Conservation (phyloP, 768 basidiomycete species). For the Chalciporus chontae region DNA sequence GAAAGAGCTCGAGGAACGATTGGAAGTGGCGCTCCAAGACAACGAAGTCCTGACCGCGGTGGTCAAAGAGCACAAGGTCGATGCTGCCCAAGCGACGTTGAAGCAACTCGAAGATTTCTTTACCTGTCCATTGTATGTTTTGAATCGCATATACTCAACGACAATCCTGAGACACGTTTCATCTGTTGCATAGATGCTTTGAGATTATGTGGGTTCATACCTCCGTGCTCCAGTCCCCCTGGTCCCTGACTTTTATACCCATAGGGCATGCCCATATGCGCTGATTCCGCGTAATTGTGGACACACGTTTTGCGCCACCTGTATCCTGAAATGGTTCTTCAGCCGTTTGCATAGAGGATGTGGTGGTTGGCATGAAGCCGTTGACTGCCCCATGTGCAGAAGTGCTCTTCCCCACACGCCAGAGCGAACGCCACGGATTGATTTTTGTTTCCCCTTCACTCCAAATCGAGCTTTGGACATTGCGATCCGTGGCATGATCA, state of each 20-base stretch:
- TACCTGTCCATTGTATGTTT: constrained; percentile 57
- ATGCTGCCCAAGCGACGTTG: constrained; percentile 34
- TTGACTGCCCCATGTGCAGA: constrained; percentile 68
- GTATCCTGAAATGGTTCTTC: constrained; percentile 68
- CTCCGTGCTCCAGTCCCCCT: constrained; percentile 2
- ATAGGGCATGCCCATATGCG: constrained; percentile 52
- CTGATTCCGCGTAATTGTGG: constrained; percentile 56
- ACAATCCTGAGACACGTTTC: constrained; percentile 10
- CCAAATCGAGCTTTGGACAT: constrained; percentile 57
- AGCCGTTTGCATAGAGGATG: constrained; percentile 60
- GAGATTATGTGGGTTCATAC: constrained; percentile 46
- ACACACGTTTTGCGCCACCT: constrained; percentile 65
- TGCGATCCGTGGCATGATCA: constrained; percentile 50
- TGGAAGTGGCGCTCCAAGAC: constrained; percentile 34
- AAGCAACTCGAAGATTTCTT: constrained; percentile 59
- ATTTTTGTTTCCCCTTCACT: constrained; percentile 56
- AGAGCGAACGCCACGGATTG: constrained; percentile 47
- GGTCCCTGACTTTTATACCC: not conserved
- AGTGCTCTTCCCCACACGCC: constrained; percentile 48
- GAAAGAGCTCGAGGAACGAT: constrained; percentile 42
- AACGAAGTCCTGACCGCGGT: constrained; percentile 41
- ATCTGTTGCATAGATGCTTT: constrained; percentile 46
- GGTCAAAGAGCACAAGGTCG: constrained; percentile 39
- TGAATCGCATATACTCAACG: constrained; percentile 1
- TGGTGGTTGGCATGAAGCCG: constrained; percentile 63